Evolutionary conservation across 805 yeast species (phyloP), one percentile per base, ranked within the genome.

Genomic region (Schwanniomyces yamadae): DNA sequence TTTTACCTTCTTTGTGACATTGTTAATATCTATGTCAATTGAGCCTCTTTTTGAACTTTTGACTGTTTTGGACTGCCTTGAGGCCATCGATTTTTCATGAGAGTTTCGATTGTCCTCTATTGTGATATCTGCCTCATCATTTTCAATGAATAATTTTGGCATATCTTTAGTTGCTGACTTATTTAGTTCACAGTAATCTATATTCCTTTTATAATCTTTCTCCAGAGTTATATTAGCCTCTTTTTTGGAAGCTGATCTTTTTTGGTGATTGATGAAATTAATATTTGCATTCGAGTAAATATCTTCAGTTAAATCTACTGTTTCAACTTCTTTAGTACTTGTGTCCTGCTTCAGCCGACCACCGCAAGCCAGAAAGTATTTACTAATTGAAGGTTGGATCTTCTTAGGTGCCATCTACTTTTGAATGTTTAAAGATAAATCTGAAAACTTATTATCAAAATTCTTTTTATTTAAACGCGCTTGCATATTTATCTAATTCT

Each of bases 401-500:
- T 39, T 44, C 12, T 31, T 40, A 12, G 28, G 25, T 19, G 34
- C 21, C 39, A 35, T 35, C 23, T 27, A 28, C 19, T 6, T 5
- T 31, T 21, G n/a, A 19, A 23, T 23, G 19, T 16, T 23, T 14
- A 19, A n/a, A 24, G 6, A 31, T 31, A 23, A 13, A 23, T 31
- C 16, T 18, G 10, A 20, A 14, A 27, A 12, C 15, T 23, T 23
- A 29, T 20, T n/a, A 6, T 23, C 4, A 18, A 31, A 10, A 31
- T 22, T 28, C 18, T 23, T 26, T 24, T 14, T 13, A 10, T 13
- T 25, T 18, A 15, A 14, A 24, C 17, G 25, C 28, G 34, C 34
- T 29, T 27, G 23, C 15, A 6, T 7, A 16, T 16, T 25, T 40
- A 49, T 24, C 61, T 37, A 16, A 52, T 45, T 27, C 61, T 42